Conservation (phyloP, 805 yeast species). For the Lipomyces yamanashiensis region DNA sequence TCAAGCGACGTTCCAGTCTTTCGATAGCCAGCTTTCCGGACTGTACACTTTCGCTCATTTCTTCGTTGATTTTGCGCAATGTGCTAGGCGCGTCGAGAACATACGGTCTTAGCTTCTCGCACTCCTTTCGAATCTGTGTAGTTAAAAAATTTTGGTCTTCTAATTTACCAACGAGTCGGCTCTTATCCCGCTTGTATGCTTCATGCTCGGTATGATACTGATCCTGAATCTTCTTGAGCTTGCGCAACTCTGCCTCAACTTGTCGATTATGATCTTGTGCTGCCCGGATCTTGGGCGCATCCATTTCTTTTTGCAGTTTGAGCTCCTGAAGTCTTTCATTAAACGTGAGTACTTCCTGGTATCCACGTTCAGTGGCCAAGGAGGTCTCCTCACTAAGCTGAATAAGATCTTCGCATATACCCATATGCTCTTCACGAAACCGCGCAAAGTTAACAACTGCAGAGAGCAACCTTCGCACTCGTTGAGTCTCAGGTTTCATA, state of each 20-base stretch:
- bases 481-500: constrained; percentile 71
- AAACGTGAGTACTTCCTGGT: constrained; percentile 16
- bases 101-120: constrained; percentile 64
- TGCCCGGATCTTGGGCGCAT: constrained; percentile 43
- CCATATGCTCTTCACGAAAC: constrained; percentile 76
- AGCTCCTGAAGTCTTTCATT: constrained; percentile 31
- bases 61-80: constrained; percentile 57
- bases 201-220: constrained; percentile 63
- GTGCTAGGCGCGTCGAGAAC: constrained; percentile 64
- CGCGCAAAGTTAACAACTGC: constrained; percentile 86
- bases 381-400: constrained; percentile 46
- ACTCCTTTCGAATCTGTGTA: constrained; percentile 59
- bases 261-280: constrained; percentile 57
- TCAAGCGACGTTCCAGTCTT: constrained; percentile 53
- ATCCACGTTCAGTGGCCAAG: constrained; percentile 26
- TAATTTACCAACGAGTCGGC: constrained; percentile 58
- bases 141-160: constrained; percentile 65
- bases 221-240: constrained; percentile 66
- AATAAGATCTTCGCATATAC: constrained; percentile 68
- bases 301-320: constrained; percentile 38
- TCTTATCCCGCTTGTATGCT: constrained; percentile 66
- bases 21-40: constrained; percentile 49
- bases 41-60: constrained; percentile 54
- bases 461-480: constrained; percentile 70
- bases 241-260: constrained; percentile 65